These are phyloP conservation scores for Fusarium xylarioides DNA, from an alignment of 2,329 filamentous ascomycete species.

Conservation along the genomic window DNA sequence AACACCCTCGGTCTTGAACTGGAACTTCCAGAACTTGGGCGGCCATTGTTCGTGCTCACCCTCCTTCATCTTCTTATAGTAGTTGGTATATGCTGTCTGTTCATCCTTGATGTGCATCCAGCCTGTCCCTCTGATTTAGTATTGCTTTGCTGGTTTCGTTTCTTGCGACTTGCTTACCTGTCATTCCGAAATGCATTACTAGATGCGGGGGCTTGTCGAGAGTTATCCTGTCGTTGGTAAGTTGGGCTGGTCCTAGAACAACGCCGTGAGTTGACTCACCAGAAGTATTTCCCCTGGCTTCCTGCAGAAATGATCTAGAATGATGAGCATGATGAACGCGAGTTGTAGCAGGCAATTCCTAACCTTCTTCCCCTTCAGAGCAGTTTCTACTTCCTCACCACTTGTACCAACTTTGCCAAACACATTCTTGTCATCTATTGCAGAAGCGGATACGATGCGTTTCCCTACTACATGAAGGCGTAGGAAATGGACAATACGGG, in stretches of 20 bases:
- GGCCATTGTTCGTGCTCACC: slow-evolving; percentile 77
- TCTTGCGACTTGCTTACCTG: slow-evolving; percentile 55
- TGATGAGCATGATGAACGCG: not conserved
- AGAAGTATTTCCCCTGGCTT: slow-evolving; percentile 98
- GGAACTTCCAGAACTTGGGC: slow-evolving; percentile 89
- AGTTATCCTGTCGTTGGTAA: slow-evolving; percentile 48
- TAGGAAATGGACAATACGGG: slow-evolving; percentile 86
- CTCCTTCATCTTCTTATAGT: slow-evolving; percentile 77
- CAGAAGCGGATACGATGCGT: slow-evolving; percentile 74
- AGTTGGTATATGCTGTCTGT: slow-evolving; percentile 79
- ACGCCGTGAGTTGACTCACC: slow-evolving; percentile 54
- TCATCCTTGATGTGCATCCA: slow-evolving; percentile 90
- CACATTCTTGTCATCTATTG: slow-evolving; percentile 82
- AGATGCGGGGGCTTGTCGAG: slow-evolving; percentile 83
- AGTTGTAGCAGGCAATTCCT: not conserved
- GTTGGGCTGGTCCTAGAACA: not conserved
- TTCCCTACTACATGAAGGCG: slow-evolving; percentile 85
- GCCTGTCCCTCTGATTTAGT: slow-evolving; percentile 51
- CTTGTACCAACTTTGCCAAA: slow-evolving; percentile 92
- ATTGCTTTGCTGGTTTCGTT: not conserved
- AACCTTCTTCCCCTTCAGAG: slow-evolving; percentile 76
- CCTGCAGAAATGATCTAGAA: slow-evolving; percentile 68
- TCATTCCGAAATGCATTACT: slow-evolving; percentile 87
- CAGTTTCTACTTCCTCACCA: slow-evolving; percentile 75
- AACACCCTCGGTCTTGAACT: slow-evolving; percentile 70